Evolutionary conservation across 2,329 filamentous ascomycete species (phyloP).

Genomic region (Aspergillus pseudoterreus): DNA sequence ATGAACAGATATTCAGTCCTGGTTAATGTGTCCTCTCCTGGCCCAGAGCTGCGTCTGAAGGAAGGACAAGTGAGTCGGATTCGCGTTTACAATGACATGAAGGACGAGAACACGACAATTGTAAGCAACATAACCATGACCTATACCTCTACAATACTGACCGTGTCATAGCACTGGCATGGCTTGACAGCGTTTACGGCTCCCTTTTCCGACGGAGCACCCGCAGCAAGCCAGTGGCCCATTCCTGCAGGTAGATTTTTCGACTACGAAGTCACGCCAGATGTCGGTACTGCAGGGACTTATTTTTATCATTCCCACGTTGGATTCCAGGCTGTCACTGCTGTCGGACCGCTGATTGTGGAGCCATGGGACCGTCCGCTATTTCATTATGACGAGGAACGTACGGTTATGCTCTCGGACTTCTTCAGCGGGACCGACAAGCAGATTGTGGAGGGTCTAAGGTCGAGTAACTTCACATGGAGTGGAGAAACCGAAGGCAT

Average conservation of each 20-base stretch:
- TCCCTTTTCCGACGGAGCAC: constrained; percentile 63
- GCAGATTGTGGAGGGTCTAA: constrained; percentile 49
- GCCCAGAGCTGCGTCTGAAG: constrained; percentile 46
- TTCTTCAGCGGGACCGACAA: constrained; percentile 55
- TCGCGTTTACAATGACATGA: constrained; percentile 57
- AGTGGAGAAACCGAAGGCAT: constrained; percentile 57
- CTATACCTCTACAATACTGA: not conserved
- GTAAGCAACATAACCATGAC: constrained; percentile 29
- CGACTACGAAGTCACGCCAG: constrained; percentile 61
- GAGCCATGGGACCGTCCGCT: constrained; percentile 47
- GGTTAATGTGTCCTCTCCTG: constrained; percentile 53
- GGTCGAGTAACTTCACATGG: constrained; percentile 52
- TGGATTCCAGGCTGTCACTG: constrained; percentile 59
- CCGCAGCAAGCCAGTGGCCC: constrained; percentile 61
- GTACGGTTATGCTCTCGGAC: constrained; percentile 54
- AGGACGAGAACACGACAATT: constrained; percentile 54
- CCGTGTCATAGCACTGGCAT: constrained; percentile 58
- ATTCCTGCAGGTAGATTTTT: constrained; percentile 61
- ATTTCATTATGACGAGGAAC: constrained; percentile 61
- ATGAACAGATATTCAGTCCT: constrained; percentile 42
- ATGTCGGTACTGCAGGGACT: constrained; percentile 54
- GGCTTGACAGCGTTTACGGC: constrained; percentile 58
- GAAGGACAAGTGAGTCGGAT: constrained; percentile 51
- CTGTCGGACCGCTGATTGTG: constrained; percentile 58
- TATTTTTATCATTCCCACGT: constrained; percentile 69